These are phyloP conservation scores for Amanita thiersii DNA, from an alignment of 768 basidiomycete genomes.

Conservation along the genomic window DNA sequence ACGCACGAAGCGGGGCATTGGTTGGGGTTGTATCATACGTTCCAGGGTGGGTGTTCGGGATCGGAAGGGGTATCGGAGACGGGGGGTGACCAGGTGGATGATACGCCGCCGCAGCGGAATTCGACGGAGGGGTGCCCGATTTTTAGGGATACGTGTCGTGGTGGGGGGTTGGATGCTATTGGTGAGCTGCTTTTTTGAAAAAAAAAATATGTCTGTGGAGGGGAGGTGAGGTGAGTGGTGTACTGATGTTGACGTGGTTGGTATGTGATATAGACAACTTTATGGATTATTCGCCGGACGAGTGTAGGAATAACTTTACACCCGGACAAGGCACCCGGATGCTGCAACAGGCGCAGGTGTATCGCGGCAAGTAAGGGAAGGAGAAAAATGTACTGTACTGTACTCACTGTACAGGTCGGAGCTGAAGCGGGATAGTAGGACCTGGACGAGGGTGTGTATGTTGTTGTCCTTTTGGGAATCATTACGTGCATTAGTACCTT, in stretches of 20 bases:
- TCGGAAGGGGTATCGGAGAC: no score
- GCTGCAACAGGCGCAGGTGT: background rate
- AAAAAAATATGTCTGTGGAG: no score
- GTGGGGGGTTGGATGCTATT: slow-evolving; percentile 29
- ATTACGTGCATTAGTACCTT: no score
- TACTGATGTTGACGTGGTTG: background rate
- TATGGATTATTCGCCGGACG: background rate
- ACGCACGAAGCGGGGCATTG: slow-evolving; percentile 45
- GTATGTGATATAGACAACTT: background rate
- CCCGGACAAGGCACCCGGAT: background rate
- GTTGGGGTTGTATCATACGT: slow-evolving; percentile 42
- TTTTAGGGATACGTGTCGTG: slow-evolving; percentile 22
- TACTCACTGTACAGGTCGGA: no score
- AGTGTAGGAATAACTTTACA: background rate
- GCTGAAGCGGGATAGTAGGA: no score
- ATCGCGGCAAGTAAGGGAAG: background rate
- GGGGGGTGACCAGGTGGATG: slow-evolving; percentile 36
- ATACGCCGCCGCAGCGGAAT: slow-evolving; percentile 31
- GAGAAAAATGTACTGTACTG: background rate
- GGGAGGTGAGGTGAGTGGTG: background rate
- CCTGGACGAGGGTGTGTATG: no score
- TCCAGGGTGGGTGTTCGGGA: slow-evolving; percentile 26
- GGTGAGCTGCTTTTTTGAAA: slow-evolving; percentile 17
- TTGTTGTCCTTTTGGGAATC: no score
- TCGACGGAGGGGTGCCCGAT: slow-evolving; percentile 29